Evolutionary conservation across 2,329 filamentous ascomycete species (phyloP), one percentile per base, ranked within the genome.

Genomic region (Diaporthe citri): DNA sequence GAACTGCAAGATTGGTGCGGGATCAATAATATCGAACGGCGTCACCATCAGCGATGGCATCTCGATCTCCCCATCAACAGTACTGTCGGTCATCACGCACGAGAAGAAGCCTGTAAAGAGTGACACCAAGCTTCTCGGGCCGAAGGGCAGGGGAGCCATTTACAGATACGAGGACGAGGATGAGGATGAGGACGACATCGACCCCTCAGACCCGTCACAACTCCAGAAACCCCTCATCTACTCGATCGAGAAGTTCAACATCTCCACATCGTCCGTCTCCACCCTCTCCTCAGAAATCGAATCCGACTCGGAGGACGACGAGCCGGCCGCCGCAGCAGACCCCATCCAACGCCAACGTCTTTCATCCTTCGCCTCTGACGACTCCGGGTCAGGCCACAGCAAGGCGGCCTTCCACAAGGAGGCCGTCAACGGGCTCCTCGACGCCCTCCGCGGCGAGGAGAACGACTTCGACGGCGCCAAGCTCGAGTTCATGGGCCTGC

Each of bases 401-500:
- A 78, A 83, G 43, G 84, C 86, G 31, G 82, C 92, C 74, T 98
- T 98, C 88, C 94, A 98, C 82, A 89, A 93, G 76, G 96, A 98
- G 80, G 96, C 96, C 36, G 94, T 96, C 4, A 89, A 92, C 77
- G 96, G 95, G 76, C 90, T 98, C n/a, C 89, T 96, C 76, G 96
- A 98, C 80, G 94, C 95, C 34, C 88, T 98, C 56, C 93, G 93
- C 70, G 90, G 91, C 76, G 93, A 92, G 31, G 90, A 91, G 20
- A 90, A 92, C 15, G 94, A 97, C 81, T 97, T 97, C 77, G 96
- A 98, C 80, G 88, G 88, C 3, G 90, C 91, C 67, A 95, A 96
- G 82, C 90, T 98, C 46, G 97, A 99, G 82, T 94, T 99, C 77
- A 97, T 96, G 87, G 94, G 95, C 62, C 88, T 98, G n/a, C 93